These are phyloP conservation scores for Gossypium thurberi DNA, from an alignment of 345 rosid species.

Conservation along the genomic window DNA sequence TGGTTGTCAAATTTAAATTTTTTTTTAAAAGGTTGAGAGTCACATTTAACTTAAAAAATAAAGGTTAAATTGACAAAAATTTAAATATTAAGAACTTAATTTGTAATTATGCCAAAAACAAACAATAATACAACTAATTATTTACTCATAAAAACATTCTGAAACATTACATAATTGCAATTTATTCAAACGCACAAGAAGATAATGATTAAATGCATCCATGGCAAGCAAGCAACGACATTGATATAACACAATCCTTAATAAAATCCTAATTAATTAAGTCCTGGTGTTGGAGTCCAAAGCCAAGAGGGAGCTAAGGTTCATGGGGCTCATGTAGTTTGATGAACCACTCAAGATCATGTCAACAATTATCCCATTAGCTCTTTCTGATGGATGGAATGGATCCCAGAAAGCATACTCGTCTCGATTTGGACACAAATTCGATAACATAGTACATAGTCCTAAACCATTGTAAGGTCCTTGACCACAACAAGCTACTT, in stretches of 20 bases:
- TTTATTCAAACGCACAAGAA: not conserved
- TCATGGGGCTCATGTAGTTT: slow-evolving; percentile 80
- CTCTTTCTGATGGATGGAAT: slow-evolving; percentile 78
- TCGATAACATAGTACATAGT: slow-evolving; percentile 59
- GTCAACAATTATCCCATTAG: slow-evolving; percentile 55
- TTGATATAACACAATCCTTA: not conserved
- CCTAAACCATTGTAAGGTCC: slow-evolving; percentile 85
- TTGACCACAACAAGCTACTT: slow-evolving; percentile 88
- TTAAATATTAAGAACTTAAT: too few relatives aligned
- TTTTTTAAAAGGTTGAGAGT: too few relatives aligned
- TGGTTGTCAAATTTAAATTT: too few relatives aligned
- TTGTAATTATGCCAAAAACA: not conserved
- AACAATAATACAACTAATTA: not conserved
- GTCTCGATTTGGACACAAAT: slow-evolving; percentile 64
- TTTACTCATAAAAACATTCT: not conserved
- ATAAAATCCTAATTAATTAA: not conserved
- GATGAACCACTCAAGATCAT: slow-evolving; percentile 42
- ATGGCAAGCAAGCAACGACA: not conserved
- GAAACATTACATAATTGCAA: not conserved
- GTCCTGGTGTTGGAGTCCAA: slow-evolving; percentile 32
- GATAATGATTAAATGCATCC: not conserved
- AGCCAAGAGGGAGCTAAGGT: slow-evolving; percentile 71
- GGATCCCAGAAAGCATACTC: slow-evolving; percentile 77
- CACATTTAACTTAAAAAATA: too few relatives aligned
- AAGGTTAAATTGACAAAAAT: too few relatives aligned